Evolutionary conservation across 75 land plant genomes (phyloP).

Genomic region (Cunninghamia lanceolata): DNA sequence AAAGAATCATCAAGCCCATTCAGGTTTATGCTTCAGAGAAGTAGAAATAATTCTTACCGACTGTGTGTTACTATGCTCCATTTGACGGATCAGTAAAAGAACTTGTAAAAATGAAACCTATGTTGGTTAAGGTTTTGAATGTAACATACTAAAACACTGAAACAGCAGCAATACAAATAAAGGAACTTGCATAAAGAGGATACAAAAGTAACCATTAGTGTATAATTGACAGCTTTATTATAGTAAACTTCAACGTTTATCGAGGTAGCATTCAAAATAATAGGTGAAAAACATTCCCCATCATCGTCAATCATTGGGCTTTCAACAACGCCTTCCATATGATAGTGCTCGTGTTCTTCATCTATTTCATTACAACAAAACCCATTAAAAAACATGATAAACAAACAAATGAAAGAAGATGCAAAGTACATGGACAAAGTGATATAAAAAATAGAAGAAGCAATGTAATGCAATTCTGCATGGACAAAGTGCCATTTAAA

Average conservation of each 20-base stretch:
- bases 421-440: neutral
- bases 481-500: neutral
- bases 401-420: neutral
- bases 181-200: conserved; percentile 41
- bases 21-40: conserved; percentile 1
- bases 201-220: conserved; percentile 99
- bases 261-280: conserved; percentile 87
- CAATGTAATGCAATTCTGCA: neutral
- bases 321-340: conserved; percentile 88
- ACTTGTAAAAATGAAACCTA: conserved; percentile 97
- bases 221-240: conserved; percentile 97
- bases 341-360: conserved; percentile 69
- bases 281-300: conserved; percentile 84
- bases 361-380: conserved; percentile 26
- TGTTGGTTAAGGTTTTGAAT: conserved; percentile 36
- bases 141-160: neutral
- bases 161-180: neutral
- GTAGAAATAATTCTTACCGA: conserved; percentile 56
- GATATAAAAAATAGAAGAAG: neutral
- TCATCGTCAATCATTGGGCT: conserved; percentile 76
- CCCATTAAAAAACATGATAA: neutral
- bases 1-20: neutral
- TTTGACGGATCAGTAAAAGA: conserved; percentile 83
- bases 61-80: conserved; percentile 99
- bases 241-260: conserved; percentile 90